Percentiles rank a stretch among this genome's conserved stretches.
These are phyloP conservation scores for Mallotus japonicus DNA, from an alignment of 441 rosid genomes.

Conservation along the genomic window DNA sequence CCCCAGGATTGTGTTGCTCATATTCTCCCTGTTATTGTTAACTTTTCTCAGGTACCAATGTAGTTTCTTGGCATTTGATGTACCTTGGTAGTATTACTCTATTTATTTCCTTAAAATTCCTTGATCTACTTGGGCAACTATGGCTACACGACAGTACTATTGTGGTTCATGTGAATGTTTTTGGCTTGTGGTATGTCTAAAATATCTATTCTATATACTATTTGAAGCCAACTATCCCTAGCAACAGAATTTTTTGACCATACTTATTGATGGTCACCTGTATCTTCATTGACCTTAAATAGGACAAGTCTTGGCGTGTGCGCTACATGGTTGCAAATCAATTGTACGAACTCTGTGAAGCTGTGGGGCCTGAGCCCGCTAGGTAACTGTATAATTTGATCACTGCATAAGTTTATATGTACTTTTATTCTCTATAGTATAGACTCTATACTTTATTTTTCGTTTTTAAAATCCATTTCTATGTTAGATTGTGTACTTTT, in stretches of 20 bases:
- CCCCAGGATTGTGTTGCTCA: conserved; percentile 77
- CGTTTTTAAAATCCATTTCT: background rate
- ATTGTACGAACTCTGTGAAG: conserved; percentile 89
- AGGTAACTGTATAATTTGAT: conserved; percentile 41
- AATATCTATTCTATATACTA: no score
- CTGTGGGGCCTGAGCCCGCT: conserved; percentile 91
- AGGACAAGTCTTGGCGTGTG: conserved; percentile 99
- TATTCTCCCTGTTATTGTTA: conserved; percentile 85
- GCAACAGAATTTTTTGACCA: background rate
- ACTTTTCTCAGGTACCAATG: conserved; percentile 74
- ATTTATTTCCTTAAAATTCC: background rate
- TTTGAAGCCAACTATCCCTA: background rate
- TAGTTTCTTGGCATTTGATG: background rate
- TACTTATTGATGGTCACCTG: background rate
- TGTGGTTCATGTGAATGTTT: no score
- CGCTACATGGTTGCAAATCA: conserved; percentile 99
- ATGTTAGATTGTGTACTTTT: conserved; percentile 4
- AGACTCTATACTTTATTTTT: no score
- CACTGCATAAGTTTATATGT: conserved; percentile 4
- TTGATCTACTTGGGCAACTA: background rate
- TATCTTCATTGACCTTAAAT: conserved; percentile 3
- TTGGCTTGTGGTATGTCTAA: no score
- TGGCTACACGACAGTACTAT: no score
- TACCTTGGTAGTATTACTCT: background rate
- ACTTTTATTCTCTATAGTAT: background rate